A percentile compares a stretch with the other conserved stretches of the same genome.
Conservation (phyloP, 1,139 yeast genomes). For the Yamadazyma diddensiae region DNA sequence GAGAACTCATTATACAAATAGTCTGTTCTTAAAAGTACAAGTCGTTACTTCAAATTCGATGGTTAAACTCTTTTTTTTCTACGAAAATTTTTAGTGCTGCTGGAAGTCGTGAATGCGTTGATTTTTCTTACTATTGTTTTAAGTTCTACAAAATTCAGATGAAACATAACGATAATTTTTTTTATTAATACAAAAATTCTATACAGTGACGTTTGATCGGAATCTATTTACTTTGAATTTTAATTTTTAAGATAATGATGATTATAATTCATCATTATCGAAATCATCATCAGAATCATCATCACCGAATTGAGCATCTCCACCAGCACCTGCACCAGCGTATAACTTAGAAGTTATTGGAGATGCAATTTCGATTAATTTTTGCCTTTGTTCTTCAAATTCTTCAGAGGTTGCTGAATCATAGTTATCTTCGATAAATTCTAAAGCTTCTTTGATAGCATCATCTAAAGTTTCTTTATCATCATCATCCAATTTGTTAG, state of each 20-base stretch:
- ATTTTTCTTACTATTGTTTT: slow-evolving; percentile 3
- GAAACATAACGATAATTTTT: not conserved
- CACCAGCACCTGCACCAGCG: slow-evolving; percentile 34
- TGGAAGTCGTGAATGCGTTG: slow-evolving; percentile 6
- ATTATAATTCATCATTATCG: slow-evolving; percentile 53
- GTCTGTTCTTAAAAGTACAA: not conserved
- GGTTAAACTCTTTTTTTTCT: slow-evolving; percentile 5
- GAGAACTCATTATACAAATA: slow-evolving; percentile 22
- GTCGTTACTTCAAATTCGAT: not conserved
- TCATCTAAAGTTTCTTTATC: slow-evolving; percentile 89
- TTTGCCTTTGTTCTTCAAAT: slow-evolving; percentile 89
- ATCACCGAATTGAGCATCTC: slow-evolving; percentile 40
- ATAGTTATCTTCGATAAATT: slow-evolving; percentile 86
- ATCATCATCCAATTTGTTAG: slow-evolving; percentile 79
- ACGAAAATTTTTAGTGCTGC: slow-evolving; percentile 9
- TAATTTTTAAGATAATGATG: not conserved
- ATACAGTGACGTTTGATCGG: too few relatives aligned
- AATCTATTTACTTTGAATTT: slow-evolving; percentile 1
- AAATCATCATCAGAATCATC: slow-evolving; percentile 64
- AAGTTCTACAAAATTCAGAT: not conserved
- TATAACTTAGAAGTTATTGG: slow-evolving; percentile 93
- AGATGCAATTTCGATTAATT: slow-evolving; percentile 77
- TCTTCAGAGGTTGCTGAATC: slow-evolving; percentile 90
- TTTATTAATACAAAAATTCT: too few relatives aligned
- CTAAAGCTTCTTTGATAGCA: slow-evolving; percentile 83